Evolutionary conservation across 768 basidiomycete genomes (phyloP).

Genomic region (Russula sp.): DNA sequence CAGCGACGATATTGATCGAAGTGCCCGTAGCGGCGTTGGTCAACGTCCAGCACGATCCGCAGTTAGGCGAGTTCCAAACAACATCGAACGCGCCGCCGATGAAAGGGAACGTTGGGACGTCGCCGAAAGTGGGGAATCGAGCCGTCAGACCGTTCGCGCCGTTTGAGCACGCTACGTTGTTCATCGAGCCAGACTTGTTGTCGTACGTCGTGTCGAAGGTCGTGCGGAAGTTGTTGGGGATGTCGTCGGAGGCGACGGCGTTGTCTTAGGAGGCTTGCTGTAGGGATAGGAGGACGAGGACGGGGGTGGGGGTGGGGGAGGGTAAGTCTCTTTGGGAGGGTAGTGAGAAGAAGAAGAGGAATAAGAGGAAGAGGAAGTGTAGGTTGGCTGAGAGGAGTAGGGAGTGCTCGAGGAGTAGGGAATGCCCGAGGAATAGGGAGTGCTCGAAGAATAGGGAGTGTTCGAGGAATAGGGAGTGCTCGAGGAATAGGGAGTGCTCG

Average conservation of each 20-base stretch:
- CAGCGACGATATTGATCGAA: constrained; percentile 49
- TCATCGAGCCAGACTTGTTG: constrained; percentile 40
- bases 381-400: neutral
- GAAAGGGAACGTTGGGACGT: constrained; percentile 55
- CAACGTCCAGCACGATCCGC: constrained; percentile 61
- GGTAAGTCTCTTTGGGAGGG: too few relatives aligned
- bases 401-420: neutral
- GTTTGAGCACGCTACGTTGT: constrained; percentile 49
- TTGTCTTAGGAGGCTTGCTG: too few relatives aligned
- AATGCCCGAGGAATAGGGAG: too few relatives aligned
- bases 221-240: constrained; percentile 4
- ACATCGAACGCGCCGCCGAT: constrained; percentile 57
- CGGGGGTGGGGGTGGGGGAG: too few relatives aligned
- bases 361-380: neutral
- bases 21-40: constrained; percentile 43
- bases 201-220: constrained; percentile 54
- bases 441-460: too few relatives aligned
- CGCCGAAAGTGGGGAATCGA: constrained; percentile 48
- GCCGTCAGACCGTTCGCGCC: constrained; percentile 51
- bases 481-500: too few relatives aligned
- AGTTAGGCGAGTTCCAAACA: constrained; percentile 49
- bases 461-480: too few relatives aligned
- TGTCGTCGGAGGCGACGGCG: neutral
- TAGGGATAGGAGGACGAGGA: neutral
- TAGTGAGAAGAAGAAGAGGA: neutral